Percentiles rank a stretch among this genome's conserved stretches.
Conservation (phyloP, 768 basidiomycete species). For the Pleurotus djamor region DNA sequence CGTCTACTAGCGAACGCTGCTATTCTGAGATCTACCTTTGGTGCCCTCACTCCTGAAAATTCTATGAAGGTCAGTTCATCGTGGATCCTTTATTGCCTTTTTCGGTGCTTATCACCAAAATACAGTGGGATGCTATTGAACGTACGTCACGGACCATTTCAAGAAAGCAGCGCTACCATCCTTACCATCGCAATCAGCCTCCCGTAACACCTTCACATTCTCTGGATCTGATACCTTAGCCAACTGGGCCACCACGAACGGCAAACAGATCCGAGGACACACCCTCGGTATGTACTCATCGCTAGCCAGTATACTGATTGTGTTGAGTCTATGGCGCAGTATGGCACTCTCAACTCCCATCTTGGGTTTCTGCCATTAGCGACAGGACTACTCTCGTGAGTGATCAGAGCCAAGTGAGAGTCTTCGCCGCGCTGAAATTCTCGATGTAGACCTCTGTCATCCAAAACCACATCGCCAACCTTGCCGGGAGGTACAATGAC, state of each 20-base stretch:
- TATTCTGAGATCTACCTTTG: constrained; percentile 31
- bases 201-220: constrained; percentile 30
- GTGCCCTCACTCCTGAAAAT: constrained; percentile 39
- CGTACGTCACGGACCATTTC: constrained; percentile 13
- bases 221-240: constrained; percentile 32
- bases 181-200: constrained; percentile 11
- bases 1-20: constrained; percentile 24
- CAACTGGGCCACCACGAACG: constrained; percentile 37
- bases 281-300: constrained; percentile 25
- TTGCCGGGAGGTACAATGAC: constrained; percentile 43
- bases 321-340: constrained; percentile 10
- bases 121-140: constrained; percentile 39
- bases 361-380: constrained; percentile 35
- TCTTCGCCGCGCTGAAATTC: no score
- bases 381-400: constrained; percentile 32
- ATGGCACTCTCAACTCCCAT: constrained; percentile 36
- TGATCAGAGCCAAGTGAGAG: not conserved
- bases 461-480: constrained; percentile 41
- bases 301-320: no score
- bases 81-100: no score
- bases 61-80: constrained; percentile 33
- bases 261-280: constrained; percentile 39
- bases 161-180: not conserved
- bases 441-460: constrained; percentile 34
- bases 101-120: no score